Base-by-base conservation (phyloP, 495 filamentous ascomycete genomes). In the Podospora conica region DNA sequence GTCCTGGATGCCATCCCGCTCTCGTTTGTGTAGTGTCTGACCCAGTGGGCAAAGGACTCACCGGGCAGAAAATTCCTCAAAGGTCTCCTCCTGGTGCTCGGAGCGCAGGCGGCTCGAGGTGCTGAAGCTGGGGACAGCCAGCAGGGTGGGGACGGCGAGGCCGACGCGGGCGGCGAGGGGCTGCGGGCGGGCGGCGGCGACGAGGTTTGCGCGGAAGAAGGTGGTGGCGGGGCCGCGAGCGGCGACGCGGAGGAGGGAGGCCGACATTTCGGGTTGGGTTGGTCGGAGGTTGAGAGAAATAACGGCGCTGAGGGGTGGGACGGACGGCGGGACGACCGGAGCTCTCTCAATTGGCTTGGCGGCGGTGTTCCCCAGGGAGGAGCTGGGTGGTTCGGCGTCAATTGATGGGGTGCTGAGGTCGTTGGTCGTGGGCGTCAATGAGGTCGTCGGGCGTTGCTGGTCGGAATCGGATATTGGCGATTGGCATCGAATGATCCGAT, bases 41-140 rank as follows among this genome's bases (percentile, higher is more conserved):
- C 61, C 57, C 31, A 40, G 24, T 56, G 66, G 27, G 58, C 22
- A 63, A 63, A 63, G 55, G 12, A 75, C 92, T 80, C 91, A 98
- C 95, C 95, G 92, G 72, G 93, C 91, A 80, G 90, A 92, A 80
- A 99, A 99, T 84, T 99, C 92, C 85, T 99, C 95, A 75, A 95
- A 99, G 74, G 87, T 97, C 88, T 99, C 95, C 77, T 94, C 90
- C 77, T 92, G 83, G 83, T 81, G 82, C 73, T 83, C 80, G 74
- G 78, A 78, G 73, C 82, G 81, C 77, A 84, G 79, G 76, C 78
- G 68, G 69, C 78, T 80, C 74, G 86, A 84, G 73, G 87, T 90
- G 84, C 87, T 90, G 85, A 90, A 91, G 81, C 79, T 84, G 79
- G 84, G 78, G 72, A 82, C 67, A 62, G 71, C 61, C 24, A 64